Base-by-base conservation (phyloP, 495 filamentous ascomycete genomes). In the Lichina pygmaea region DNA sequence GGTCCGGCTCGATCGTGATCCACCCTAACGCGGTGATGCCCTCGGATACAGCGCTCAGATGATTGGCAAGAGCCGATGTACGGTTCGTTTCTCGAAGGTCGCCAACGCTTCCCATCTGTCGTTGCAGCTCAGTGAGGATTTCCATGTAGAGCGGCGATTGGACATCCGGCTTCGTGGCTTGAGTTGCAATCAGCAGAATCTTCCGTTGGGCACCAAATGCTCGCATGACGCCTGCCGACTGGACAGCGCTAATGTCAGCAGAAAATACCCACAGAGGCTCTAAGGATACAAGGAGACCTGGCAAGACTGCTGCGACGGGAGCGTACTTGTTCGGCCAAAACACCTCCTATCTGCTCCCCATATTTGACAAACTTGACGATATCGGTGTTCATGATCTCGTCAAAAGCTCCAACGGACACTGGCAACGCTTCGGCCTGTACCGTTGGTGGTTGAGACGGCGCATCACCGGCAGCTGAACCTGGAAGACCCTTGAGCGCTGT, bases 151-250 rank as follows among this genome's bases (percentile, higher is more conserved):
- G 64, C 8, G 74, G 63, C 9, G 73, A 72, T 16, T 68, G 67
- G 39, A 73, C 67, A 45, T 82, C 78, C 30, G 86, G 91, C 60
- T 93, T 93, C 67, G 80, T 92, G 8, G 91, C 77, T 60, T 85
- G 89, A 24, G 79, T 89, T 2, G 85, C 74, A 51, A 93, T 73
- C 47, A 85, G 68, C 41, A 97, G 68, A 60, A 92, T 89, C 54
- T 75, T 81, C 46, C 86, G 77, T 60, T 91, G 77, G 48, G 78
- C 81, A 41, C 72, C 65, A 62, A 94, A 94, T 33, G 75, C 73
- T 55, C 67, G 61, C 43, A 67, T 55, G 15, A 79, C 71, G 12
- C 66, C 65, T 57, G 65, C 62, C 9, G 75, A 71, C 74, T 78
- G 39, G 24, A 12, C 9, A 16, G 32, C 16, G 43, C 24, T 33